phyloP scores from a whole-genome alignment of 352 stramenopile genomes.

The Phytophthora fragariaefolia region DNA sequence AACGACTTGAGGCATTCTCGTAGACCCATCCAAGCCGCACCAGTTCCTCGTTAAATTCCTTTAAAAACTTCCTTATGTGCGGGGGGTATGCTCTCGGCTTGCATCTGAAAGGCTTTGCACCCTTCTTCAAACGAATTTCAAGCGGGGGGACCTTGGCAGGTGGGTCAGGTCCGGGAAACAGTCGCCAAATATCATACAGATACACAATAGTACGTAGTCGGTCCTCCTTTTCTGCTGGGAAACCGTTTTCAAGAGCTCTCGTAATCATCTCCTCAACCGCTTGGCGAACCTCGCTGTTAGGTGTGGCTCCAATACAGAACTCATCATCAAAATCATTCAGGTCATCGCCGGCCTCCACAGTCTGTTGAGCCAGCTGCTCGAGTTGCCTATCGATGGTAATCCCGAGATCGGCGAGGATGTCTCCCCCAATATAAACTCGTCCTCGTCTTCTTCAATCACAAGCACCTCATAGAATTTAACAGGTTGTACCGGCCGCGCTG shows the following conservation, averaged over 20 bases:
- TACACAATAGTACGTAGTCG: conserved; percentile 3
- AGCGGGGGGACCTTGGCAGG: not conserved
- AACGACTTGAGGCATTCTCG: conserved; percentile 8
- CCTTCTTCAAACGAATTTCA: not conserved
- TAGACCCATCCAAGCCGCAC: conserved; percentile 12
- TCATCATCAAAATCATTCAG: conserved; percentile 3
- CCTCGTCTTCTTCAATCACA: conserved; percentile 11
- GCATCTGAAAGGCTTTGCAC: conserved; percentile 5
- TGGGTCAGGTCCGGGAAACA: not conserved
- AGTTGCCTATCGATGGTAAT: conserved; percentile 14
- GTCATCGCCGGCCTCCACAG: conserved; percentile 2
- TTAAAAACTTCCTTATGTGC: conserved; percentile 1
- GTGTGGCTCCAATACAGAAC: not conserved
- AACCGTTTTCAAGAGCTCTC: not conserved
- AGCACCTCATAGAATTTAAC: conserved; percentile 9
- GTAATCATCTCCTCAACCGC: conserved; percentile 12
- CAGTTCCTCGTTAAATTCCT: conserved; percentile 14
- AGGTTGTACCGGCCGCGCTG: not conserved
- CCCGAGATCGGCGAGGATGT: conserved; percentile 3
- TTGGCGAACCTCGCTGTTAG: not conserved
- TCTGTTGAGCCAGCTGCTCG: conserved; percentile 7
- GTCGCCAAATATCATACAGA: conserved; percentile 7
- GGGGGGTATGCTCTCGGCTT: conserved; percentile 12
- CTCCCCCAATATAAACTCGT: conserved; percentile 18
- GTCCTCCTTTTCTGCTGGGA: conserved; percentile 1